These are phyloP conservation scores for Hippophae gyantsensis DNA, from an alignment of 306 rosid genomes.

Conservation along the genomic window DNA sequence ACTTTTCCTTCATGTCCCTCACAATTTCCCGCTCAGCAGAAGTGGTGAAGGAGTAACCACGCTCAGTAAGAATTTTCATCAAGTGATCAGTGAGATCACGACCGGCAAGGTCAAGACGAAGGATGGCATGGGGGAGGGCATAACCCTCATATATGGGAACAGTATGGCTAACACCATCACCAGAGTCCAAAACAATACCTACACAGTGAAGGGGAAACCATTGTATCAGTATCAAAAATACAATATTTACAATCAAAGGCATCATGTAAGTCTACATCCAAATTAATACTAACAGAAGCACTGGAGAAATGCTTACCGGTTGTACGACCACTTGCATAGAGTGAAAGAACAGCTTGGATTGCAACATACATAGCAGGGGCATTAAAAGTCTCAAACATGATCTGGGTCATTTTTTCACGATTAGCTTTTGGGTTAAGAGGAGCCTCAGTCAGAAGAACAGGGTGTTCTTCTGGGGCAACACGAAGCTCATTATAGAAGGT, in stretches of 20 bases:
- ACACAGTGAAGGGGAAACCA: constrained; percentile 15
- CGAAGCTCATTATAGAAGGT: constrained; percentile 98
- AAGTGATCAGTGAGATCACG: constrained; percentile 92
- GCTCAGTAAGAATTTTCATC: constrained; percentile 95
- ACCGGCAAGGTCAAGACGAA: constrained; percentile 95
- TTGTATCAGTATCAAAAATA: neutral
- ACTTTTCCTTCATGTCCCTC: constrained; percentile 93
- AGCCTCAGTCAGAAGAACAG: constrained; percentile 95
- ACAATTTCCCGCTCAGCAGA: constrained; percentile 99
- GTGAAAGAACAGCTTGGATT: constrained; percentile 96
- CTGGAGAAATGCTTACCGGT: constrained; percentile 51
- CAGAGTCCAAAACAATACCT: constrained; percentile 98
- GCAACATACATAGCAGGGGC: constrained; percentile 99
- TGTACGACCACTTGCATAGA: constrained; percentile 98
- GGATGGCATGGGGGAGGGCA: constrained; percentile 99
- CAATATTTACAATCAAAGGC: no score
- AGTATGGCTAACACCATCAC: constrained; percentile 99
- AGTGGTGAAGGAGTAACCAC: constrained; percentile 94
- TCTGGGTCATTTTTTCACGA: constrained; percentile 99
- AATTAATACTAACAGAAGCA: no score
- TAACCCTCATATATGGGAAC: constrained; percentile 97
- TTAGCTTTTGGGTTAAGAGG: constrained; percentile 98
- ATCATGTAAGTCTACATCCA: no score
- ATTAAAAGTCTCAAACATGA: constrained; percentile 96
- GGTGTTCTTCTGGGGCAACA: constrained; percentile 98